Base-by-base conservation (phyloP, 192 early-diverging fungal genomes). In the Thoreauomyces humboldtii region DNA sequence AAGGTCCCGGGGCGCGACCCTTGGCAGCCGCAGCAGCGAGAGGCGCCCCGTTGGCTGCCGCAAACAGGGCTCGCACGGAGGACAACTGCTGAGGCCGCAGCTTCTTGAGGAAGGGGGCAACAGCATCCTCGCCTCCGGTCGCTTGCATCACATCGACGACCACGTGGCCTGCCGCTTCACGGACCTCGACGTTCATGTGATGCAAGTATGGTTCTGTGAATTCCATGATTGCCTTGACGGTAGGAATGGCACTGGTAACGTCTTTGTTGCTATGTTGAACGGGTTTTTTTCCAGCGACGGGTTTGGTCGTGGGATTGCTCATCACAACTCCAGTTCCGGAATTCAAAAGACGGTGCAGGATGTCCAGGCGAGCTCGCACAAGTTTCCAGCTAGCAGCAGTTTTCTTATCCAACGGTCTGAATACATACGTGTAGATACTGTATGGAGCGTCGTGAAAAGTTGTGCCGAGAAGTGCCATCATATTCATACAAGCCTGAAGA, bases 101-200 rank as follows among this genome's bases (percentile, higher is more conserved):
- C 31, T 54, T 52, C 29, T 57, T 58, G 7, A 65, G 22, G 24
- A 47, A 42, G 12, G 58, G 41, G 7, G 21, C 1, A 25, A 56
- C 34, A n/a, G 9, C 29, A 33, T 63, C 65, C 37, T 55, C 54
- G 12, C 54, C 63, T 15, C 50, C 50, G 24, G 22, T 14, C 15
- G 28, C 32, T 11, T 59, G 19, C 50, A 69, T 67, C 17, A 85
- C 66, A 41, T 63, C 78, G 15, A 81, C 79, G 19, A 88, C 73
- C 3, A 89, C 65, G 28, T 69, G 75, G 7, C 79, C 70, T 6
- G 88, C 77, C 1, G 75, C 72, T 38, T 85, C 81, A 7, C 86
- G 80, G 28, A 89, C 83, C 42, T 87, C 85, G 0, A 59, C 67
- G 44, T 82, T 87, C 38, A 71, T 77, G 63, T 89, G 77, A 15